Conservation (phyloP, 2,329 filamentous ascomycete genomes). For the Fusarium devonianum region DNA sequence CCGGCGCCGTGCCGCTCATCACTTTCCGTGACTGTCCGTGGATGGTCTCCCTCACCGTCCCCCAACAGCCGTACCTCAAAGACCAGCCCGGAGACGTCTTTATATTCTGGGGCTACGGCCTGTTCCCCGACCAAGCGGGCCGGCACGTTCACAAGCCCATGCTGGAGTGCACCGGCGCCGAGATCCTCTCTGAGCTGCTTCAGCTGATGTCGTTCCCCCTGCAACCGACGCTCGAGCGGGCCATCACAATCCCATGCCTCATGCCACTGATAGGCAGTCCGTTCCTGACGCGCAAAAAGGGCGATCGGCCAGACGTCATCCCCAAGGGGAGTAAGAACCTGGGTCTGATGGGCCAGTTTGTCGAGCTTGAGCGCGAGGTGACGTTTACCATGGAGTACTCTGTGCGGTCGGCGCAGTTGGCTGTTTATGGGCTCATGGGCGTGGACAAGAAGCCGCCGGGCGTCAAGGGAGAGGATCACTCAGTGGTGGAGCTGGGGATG, state of each 20-base stretch:
- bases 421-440: constrained; percentile 37
- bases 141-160: constrained; percentile 38
- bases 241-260: constrained; percentile 35
- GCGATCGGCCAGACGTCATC: constrained; percentile 36
- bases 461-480: constrained; percentile 37
- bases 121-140: constrained; percentile 38
- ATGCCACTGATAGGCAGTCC: constrained; percentile 41
- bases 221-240: constrained; percentile 34
- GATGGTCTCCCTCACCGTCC: constrained; percentile 39
- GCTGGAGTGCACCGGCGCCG: constrained; percentile 38
- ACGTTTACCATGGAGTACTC: constrained; percentile 43
- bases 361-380: constrained; percentile 39
- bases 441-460: constrained; percentile 32
- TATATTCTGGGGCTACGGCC: constrained; percentile 40
- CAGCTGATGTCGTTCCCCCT: constrained; percentile 37
- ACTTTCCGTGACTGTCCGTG: constrained; percentile 41
- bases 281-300: constrained; percentile 37
- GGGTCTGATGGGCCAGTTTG: constrained; percentile 40
- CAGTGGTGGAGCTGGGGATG: constrained; percentile 35
- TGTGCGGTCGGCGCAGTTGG: constrained; percentile 38
- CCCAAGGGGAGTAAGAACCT: constrained; percentile 38
- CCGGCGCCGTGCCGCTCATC: constrained; percentile 33
- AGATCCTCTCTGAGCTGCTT: constrained; percentile 39
- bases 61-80: constrained; percentile 36
- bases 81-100: constrained; percentile 36